Evolutionary conservation across 306 rosid species (phyloP), one percentile per base, ranked within the genome.

Genomic region (Cucurbita moschata): DNA sequence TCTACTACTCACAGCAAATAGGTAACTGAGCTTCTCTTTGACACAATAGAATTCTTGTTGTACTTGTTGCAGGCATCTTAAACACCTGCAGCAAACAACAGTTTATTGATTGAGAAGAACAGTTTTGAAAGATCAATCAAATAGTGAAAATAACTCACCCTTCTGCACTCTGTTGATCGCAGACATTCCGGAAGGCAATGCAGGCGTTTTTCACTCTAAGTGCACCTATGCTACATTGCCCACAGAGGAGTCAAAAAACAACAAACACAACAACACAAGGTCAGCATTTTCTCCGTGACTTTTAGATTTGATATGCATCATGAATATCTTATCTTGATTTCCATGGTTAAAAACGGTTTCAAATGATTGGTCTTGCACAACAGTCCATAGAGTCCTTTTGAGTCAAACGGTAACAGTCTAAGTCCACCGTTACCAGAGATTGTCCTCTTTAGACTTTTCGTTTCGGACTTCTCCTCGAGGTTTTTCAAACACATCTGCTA

Each of bases 61-160:
- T 78, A 95, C 88, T 83, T 89, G 96, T 69, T 91, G 97, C 72
- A 95, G 85, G 85, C 99, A 95, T 80, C 93, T 76, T 44, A 78
- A 62, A 80, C 96, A 89, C 83, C 99, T 95, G 87, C 74, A 79
- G 88, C 75, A 79, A 60, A 58, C 63, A 79, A 53, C 35, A 58
- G 71, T 61, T 59, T 26, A 50, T 47, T 30, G 44, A 26, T 52
- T n/a, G 39, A 18, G 23, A 79, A 51, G 72, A 42, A 12, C 56
- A 13, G 7, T 40, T 66, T 26, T 19, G 56, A 53, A 65, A 47
- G 30, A 67, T 60, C 47, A 72, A 61, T 3, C 12, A 50, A 44
- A 51, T 39, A 68, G 44, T 78, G 66, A 76, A 30, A 44, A 76
- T n/a, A 83, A 88, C 96, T 89, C 72, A 91, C 99, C 77, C 97